These are phyloP conservation scores for Wickerhamiella australiensis DNA, from an alignment of 805 yeast genomes.

Conservation along the genomic window DNA sequence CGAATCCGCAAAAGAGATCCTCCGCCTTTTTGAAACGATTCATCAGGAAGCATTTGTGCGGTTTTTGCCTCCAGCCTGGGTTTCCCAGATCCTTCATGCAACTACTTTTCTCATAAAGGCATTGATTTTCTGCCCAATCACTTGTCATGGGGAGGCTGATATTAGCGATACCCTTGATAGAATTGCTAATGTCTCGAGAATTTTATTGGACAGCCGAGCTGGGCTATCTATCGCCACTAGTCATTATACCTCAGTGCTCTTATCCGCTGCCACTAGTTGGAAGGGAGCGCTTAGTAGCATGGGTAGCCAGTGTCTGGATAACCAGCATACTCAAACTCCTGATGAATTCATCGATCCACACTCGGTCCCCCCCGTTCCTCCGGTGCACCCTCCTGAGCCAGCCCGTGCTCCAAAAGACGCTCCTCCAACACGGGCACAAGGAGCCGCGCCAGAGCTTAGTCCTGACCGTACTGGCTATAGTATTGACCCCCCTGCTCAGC, in stretches of 20 bases:
- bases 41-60: slow-evolving; percentile 48
- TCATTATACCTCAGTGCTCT: slow-evolving; percentile 28
- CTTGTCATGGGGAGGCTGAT: slow-evolving; percentile 2
- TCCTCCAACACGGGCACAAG: too few species aligned
- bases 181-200: neutral
- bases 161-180: neutral
- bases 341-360: too few species aligned
- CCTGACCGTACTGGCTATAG: too few species aligned
- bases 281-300: neutral
- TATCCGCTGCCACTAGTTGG: neutral
- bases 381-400: too few species aligned
- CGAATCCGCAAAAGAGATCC: slow-evolving; percentile 68
- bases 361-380: too few species aligned
- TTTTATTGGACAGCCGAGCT: neutral
- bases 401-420: too few species aligned
- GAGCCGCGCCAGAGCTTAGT: too few species aligned
- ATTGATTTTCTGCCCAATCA: slow-evolving; percentile 30
- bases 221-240: neutral
- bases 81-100: slow-evolving; percentile 71
- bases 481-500: too few species aligned
- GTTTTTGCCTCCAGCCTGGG: slow-evolving; percentile 89
- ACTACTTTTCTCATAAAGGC: slow-evolving; percentile 86
- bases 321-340: too few species aligned
- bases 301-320: too few species aligned
- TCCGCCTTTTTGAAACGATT: slow-evolving; percentile 58